Base-by-base conservation (phyloP, 805 yeast species). In the Lipomyces yamadae region DNA sequence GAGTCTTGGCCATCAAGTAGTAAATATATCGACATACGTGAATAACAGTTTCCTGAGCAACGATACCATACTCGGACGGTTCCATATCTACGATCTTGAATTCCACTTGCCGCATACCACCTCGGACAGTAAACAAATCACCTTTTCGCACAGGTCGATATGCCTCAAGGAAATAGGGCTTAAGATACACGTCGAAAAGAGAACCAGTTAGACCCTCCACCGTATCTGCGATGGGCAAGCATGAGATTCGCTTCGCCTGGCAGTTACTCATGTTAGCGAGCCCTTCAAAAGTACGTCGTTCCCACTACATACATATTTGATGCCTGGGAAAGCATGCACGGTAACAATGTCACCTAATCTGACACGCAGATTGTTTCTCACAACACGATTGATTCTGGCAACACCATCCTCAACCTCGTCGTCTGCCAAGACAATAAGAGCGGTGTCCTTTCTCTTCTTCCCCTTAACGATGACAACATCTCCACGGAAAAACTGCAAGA, bases 101-200 rank as follows among this genome's bases (percentile, higher is more conserved):
- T 80, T 95, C 99, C 56, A 95, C 99, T 78, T 94, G 98, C 81
- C 99, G 88, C 99, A 95, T 95, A 78, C 98, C 97, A 76, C 99
- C 99, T 79, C 99, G 88, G 33, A 92, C 98, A 58, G 94, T 87
- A 80, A 95, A 95, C 74, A 91, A 90, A 77, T 95, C 99, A 72
- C 98, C 98, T 78, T 93, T 94, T 81, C 98, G 90, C 52, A 95
- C 97, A 3, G 99, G 99, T 81, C 99, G 89, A 81, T 95, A 95
- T 65, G 99, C 98, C 81, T 95, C 99, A 56, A 95, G 98, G 78
- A 95, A 95, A 82, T 95, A 95, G 53, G 99, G 99, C 82, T 95
- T 95, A 78, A 95, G 85, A 82, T 89, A 95, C 32, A 93, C 97
- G 76, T 95, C 99, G 74, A 95, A 95, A 73, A 95, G 82, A 8